Conservation (phyloP, 345 rosid species). For the Eucalyptus microcorys region DNA sequence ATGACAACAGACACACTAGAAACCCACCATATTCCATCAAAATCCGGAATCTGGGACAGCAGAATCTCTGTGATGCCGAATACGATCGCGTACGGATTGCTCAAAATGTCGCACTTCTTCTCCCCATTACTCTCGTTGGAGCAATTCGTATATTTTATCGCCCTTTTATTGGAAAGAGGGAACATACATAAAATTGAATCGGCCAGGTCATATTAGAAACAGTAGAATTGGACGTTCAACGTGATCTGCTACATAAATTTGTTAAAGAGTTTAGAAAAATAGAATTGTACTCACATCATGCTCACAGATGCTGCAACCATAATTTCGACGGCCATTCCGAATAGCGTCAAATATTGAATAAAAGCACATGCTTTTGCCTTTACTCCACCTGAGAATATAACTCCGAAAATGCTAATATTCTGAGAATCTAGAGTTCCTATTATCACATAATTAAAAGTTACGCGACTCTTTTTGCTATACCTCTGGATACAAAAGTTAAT, state of each 20-base stretch:
- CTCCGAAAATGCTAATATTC: no score
- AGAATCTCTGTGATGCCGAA: constrained; percentile 54
- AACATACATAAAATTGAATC: background rate
- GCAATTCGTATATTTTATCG: constrained; percentile 51
- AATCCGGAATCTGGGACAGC: constrained; percentile 60
- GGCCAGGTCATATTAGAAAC: background rate
- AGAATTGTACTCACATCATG: constrained; percentile 43
- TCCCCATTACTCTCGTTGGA: constrained; percentile 25
- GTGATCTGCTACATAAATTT: background rate
- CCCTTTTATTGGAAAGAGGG: constrained; percentile 24
- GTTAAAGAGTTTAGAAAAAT: background rate
- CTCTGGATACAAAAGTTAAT: background rate
- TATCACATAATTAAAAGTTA: background rate
- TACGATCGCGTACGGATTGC: constrained; percentile 45
- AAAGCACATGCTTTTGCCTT: constrained; percentile 53
- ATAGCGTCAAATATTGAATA: constrained; percentile 47
- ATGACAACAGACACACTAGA: constrained; percentile 40
- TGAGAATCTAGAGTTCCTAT: background rate
- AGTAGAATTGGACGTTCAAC: background rate
- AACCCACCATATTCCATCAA: constrained; percentile 42
- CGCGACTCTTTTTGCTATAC: background rate
- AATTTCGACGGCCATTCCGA: constrained; percentile 9
- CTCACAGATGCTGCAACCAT: constrained; percentile 14
- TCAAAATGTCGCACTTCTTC: accelerated
- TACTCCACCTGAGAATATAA: constrained; percentile 32